Conservation (phyloP, 2,329 filamentous ascomycete species). For the Microdochium nivale region DNA sequence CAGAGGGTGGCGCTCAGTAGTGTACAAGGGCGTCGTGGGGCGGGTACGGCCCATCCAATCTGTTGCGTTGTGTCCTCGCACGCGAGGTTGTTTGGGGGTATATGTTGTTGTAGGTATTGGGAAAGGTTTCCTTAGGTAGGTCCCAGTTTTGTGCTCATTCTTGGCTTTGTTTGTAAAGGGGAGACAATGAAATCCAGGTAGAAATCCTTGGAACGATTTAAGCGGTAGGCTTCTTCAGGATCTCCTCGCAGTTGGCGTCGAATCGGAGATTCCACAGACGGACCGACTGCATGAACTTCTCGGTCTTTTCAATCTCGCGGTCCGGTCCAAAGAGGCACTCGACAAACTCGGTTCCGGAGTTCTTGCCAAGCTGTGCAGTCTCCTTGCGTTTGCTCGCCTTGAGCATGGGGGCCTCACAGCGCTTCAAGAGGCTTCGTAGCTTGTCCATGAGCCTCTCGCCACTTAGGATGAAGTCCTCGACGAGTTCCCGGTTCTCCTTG, state of each 20-base stretch:
- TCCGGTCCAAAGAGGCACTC: slow-evolving; percentile 92
- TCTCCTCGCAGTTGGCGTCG: slow-evolving; percentile 90
- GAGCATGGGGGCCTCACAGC: slow-evolving; percentile 93
- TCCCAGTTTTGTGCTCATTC: background rate
- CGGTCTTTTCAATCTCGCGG: slow-evolving; percentile 79
- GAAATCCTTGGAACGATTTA: slow-evolving; percentile 21
- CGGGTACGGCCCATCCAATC: background rate
- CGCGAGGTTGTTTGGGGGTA: background rate
- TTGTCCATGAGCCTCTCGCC: slow-evolving; percentile 81
- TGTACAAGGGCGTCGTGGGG: background rate
- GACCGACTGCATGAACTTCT: slow-evolving; percentile 85
- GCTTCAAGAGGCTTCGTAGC: slow-evolving; percentile 78
- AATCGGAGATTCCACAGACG: slow-evolving; percentile 89
- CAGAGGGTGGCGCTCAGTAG: background rate
- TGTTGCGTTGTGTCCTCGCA: background rate
- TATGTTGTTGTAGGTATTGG: background rate
- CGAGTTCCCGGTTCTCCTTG: slow-evolving; percentile 65
- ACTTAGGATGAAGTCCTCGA: slow-evolving; percentile 84
- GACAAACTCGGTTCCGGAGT: slow-evolving; percentile 90
- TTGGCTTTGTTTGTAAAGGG: background rate
- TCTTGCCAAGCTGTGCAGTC: slow-evolving; percentile 72
- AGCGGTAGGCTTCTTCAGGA: slow-evolving; percentile 55
- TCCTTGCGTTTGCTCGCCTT: slow-evolving; percentile 70
- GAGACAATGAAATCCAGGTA: background rate
- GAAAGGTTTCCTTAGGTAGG: too few relatives aligned